Base-by-base conservation (phyloP, 1,284 basidiomycete genomes). In the Pascua guehoae region DNA sequence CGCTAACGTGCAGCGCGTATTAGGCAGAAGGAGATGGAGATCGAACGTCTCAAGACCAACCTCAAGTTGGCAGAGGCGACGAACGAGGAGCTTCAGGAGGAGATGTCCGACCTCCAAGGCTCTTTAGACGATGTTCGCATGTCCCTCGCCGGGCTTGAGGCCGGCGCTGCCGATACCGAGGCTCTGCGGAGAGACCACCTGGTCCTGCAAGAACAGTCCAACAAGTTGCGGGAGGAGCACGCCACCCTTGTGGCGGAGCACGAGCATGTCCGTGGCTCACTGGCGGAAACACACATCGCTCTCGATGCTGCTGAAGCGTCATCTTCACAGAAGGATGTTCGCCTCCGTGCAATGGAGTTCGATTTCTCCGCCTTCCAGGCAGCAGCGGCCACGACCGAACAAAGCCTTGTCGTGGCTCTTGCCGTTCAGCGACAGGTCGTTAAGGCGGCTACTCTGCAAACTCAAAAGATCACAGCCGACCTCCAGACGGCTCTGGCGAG, bases 381-480 rank as follows among this genome's bases (percentile, higher is more conserved):
- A 8, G 9, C 41, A 1, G 49, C 39, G 9, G 37, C 48, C 5
- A 4, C 43, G 12, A 39, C 32, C 24, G 54, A 53, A 7, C 39
- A 24, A 0, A 45, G 42, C 18, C 51, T 56, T 32, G 54, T 56
- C 1, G 44, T 62, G 12, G 52, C 54, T 4, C 40, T 62, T 12
- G 56, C 60, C 2, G 42, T 56, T 9, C 54, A 62, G 39, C 53
- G 41, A 17, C 50, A 45, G 11, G 56, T 50, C 0, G 56, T 57
- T 1, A 32, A 41, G 0, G 24, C 37, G 8, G 50, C 51, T 4
- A 43, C 51, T 2, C 3, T 5, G 3, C 47, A 40, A 10, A 48
- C 54, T 8, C 24, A 8, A n/a, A 12, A 24, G 7, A 18, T 24
- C 4, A 15, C 48, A 8, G 40, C 43, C 7, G 47, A 53, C 2